Evolutionary conservation across 75 land plant genomes (phyloP).

Genomic region (Pseudotsuga menziesii): DNA sequence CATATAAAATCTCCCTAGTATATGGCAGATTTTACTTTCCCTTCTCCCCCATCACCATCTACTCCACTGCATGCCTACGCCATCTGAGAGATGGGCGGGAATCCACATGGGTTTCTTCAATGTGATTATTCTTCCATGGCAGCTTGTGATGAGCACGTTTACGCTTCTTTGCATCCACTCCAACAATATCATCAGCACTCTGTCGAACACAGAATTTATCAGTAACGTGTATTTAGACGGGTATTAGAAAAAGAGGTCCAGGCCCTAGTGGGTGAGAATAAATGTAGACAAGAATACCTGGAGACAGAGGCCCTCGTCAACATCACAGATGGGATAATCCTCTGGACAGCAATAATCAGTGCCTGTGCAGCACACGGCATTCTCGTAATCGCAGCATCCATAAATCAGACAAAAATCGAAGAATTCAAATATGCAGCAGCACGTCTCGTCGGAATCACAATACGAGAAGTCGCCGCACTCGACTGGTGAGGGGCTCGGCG

Average conservation of each 20-base stretch:
- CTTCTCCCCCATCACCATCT: background rate
- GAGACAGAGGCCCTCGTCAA: constrained; percentile 40
- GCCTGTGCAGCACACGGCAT: constrained; percentile 55
- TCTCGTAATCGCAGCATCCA: constrained; percentile 48
- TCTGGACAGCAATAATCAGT: constrained; percentile 49
- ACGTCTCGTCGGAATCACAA: constrained; percentile 42
- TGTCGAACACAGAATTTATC: constrained; percentile 10
- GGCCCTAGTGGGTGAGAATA: background rate
- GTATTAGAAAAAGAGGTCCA: background rate
- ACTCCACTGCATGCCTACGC: background rate
- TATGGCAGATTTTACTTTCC: too few relatives aligned
- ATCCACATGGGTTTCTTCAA: background rate
- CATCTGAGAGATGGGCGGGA: background rate
- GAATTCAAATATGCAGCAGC: constrained; percentile 45
- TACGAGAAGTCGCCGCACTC: constrained; percentile 40
- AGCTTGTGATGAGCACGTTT: constrained; percentile 43
- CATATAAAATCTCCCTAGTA: too few relatives aligned
- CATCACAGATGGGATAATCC: constrained; percentile 62
- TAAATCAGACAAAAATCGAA: constrained; percentile 27
- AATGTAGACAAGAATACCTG: constrained; percentile 23
- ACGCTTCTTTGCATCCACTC: constrained; percentile 33
- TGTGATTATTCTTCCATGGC: constrained; percentile 22
- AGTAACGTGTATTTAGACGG: background rate
- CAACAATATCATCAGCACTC: constrained; percentile 25
- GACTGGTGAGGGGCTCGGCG: constrained; percentile 33